Evolutionary conservation across 2,329 filamentous ascomycete genomes (phyloP), one percentile per base, ranked within the genome.

Genomic region (Xylariaceae sp.): DNA sequence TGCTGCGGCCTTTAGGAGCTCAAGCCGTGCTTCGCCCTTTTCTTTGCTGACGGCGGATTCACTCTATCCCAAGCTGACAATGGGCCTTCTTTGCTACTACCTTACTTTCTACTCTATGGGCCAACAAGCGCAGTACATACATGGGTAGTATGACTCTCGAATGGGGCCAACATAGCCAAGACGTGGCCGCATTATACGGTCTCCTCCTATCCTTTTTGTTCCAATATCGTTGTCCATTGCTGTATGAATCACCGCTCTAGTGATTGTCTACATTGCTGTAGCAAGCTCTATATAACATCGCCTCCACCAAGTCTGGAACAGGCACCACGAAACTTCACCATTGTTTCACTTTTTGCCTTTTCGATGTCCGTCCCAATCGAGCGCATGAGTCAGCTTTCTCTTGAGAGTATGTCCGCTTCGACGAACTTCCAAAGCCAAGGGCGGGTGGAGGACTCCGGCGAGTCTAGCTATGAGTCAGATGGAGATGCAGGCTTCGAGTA

Each of bases 381-480:
- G 45, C 52, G 54, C 43, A 62, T 74, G 53, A 67, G 64, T 56
- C 61, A 63, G 60, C 69, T 73, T 58, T 70, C 68, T 40, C 59
- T 73, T 17, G 63, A 61, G 50, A 63, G 57, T 48, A 71, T 71
- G 64, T 58, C 68, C 42, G 59, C 64, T 23, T 58, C 55, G 23
- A 63, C 63, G n/a, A 61, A 59, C 42, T 55, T 62, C 34, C 61
- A 62, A 23, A 56, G 55, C 46, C 63, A 55, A 33, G 54, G 55
- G 51, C 58, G 55, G 32, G 56, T 50, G 45, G 59, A 55, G 49
- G 43, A 51, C 32, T 45, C 35, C 14, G 41, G 32, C 29, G 58
- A 60, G 17, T 48, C 40, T 12, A 41, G 53, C 14, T 47, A 50
- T 34, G 54, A 56, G 35, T 56, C 54, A 17, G 59, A 57, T 38